Conservation (phyloP, 1,284 basidiomycete species). For the Mycosarcoma maydis region DNA sequence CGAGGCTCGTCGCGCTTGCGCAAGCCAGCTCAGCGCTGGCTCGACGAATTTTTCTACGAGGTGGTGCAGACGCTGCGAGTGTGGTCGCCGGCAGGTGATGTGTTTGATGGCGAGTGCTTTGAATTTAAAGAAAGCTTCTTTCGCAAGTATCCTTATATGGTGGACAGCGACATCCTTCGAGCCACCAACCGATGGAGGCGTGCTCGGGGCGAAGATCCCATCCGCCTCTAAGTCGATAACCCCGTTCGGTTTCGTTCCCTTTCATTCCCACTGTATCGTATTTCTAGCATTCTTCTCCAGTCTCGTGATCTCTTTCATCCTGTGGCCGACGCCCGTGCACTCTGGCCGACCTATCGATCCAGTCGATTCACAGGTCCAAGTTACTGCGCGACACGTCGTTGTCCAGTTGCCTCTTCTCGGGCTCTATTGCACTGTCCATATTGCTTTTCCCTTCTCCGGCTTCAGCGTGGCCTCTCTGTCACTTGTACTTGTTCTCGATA, state of each 20-base stretch:
- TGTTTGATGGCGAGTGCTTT: slow-evolving; percentile 48
- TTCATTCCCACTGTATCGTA: slow-evolving; percentile 1
- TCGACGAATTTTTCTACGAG: slow-evolving; percentile 43
- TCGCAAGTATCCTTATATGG: slow-evolving; percentile 49
- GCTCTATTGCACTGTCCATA: background rate
- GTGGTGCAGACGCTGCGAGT: slow-evolving; percentile 37
- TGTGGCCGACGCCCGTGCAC: too few relatives aligned
- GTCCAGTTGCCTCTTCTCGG: background rate
- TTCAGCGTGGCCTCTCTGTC: background rate
- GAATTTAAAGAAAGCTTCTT: slow-evolving; percentile 50
- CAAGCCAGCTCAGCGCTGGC: slow-evolving; percentile 44
- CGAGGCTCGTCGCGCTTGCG: slow-evolving; percentile 41
- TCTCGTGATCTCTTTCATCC: too few relatives aligned
- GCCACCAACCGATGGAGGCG: slow-evolving; percentile 48
- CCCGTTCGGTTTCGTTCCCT: background rate
- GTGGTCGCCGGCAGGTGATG: slow-evolving; percentile 46
- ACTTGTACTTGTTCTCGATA: slow-evolving; percentile 3
- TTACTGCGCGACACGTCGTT: too few relatives aligned
- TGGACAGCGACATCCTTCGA: slow-evolving; percentile 41
- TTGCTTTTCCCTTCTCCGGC: background rate
- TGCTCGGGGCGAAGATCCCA: slow-evolving; percentile 42
- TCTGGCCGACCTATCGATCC: background rate
- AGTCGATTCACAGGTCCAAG: too few relatives aligned
- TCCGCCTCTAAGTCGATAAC: slow-evolving; percentile 23
- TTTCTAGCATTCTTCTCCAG: slow-evolving; percentile 7